Percentiles rank a stretch among this genome's conserved stretches.
Evolutionary conservation across 805 yeast species (phyloP).

Genomic region (Lipomyces kockii): DNA sequence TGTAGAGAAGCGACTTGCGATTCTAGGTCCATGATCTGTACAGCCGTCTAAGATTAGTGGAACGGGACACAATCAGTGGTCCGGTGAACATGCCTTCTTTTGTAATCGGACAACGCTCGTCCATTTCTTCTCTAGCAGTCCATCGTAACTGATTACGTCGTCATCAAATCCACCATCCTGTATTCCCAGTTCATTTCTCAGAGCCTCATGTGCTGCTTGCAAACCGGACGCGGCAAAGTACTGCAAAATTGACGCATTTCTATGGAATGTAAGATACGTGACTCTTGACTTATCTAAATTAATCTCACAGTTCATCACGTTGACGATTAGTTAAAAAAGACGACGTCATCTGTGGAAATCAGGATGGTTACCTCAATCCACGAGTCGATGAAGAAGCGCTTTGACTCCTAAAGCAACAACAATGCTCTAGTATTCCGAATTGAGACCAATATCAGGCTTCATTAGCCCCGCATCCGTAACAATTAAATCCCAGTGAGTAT

Average conservation of each 20-base stretch:
- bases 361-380: background rate
- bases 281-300: background rate
- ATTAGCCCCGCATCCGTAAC: background rate
- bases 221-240: slow-evolving; percentile 25
- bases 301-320: slow-evolving; percentile 32
- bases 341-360: slow-evolving; percentile 19
- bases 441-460: background rate
- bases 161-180: background rate
- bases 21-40: slow-evolving; percentile 61
- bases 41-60: background rate
- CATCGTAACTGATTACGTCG: slow-evolving; percentile 31
- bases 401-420: background rate
- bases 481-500: background rate
- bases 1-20: slow-evolving; percentile 55
- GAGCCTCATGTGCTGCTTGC: slow-evolving; percentile 11
- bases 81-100: slow-evolving; percentile 50
- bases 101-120: slow-evolving; percentile 80
- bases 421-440: background rate
- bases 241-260: slow-evolving; percentile 27
- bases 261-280: background rate
- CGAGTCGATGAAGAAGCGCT: background rate
- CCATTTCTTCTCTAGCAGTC: slow-evolving; percentile 78
- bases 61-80: background rate
- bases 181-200: slow-evolving; percentile 15
- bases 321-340: slow-evolving; percentile 31